Percentiles rank a stretch among this genome's conserved stretches.
phyloP scores from a whole-genome alignment of 2,329 filamentous ascomycete species.

The Aspergillus persii region DNA sequence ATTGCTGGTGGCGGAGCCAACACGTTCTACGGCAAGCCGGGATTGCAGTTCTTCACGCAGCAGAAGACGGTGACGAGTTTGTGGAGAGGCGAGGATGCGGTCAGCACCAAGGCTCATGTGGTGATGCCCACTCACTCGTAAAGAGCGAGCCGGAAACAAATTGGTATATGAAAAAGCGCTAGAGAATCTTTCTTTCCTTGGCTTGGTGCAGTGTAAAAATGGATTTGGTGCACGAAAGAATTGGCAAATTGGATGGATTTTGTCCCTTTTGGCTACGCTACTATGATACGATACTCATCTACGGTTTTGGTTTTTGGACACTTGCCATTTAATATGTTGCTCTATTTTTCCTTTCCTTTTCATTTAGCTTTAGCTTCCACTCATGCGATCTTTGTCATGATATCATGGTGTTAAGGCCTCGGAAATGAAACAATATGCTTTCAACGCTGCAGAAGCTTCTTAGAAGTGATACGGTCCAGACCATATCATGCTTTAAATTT shows the following conservation, averaged over 20 bases:
- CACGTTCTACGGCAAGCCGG: conserved; percentile 93
- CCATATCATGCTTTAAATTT: not conserved
- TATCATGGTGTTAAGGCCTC: not conserved
- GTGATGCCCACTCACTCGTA: conserved; percentile 75
- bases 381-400: not conserved
- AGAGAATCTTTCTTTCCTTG: not conserved
- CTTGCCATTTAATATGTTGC: not conserved
- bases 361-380: not conserved
- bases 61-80: conserved; percentile 94
- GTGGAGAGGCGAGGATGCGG: conserved; percentile 83
- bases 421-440: not conserved
- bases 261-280: not conserved
- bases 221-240: not conserved
- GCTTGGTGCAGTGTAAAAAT: not conserved
- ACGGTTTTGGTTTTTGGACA: not conserved
- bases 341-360: not conserved
- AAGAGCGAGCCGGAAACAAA: not conserved
- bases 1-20: conserved; percentile 87
- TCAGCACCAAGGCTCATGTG: conserved; percentile 79
- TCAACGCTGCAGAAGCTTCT: not conserved
- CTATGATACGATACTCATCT: not conserved
- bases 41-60: conserved; percentile 93
- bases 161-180: not conserved
- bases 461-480: not conserved
- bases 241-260: not conserved